Percentiles rank a stretch among this genome's conserved stretches.
These are phyloP conservation scores for Pseudonitzschia multistriata DNA, from an alignment of 108 stramenopile genomes.

Conservation along the genomic window DNA sequence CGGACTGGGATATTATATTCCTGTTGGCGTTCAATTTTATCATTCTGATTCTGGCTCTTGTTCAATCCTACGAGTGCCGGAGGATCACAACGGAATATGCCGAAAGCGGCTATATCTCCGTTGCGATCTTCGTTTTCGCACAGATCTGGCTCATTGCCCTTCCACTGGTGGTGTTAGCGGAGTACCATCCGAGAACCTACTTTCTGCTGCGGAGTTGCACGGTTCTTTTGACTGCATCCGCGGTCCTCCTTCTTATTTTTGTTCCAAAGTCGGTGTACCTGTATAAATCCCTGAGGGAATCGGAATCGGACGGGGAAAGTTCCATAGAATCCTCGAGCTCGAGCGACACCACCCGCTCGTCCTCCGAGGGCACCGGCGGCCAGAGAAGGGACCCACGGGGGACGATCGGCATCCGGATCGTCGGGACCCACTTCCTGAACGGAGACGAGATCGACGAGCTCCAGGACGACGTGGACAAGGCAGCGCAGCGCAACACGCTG, in stretches of 20 bases:
- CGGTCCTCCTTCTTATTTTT: conserved; percentile 46
- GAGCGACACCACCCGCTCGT: too few relatives aligned
- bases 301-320: not conserved
- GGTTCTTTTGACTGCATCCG: conserved; percentile 32
- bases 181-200: not conserved
- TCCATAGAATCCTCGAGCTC: not conserved
- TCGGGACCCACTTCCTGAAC: conserved; percentile 8
- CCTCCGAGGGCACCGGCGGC: not conserved
- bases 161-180: conserved; percentile 36
- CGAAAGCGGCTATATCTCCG: conserved; percentile 41
- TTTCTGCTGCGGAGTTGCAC: conserved; percentile 1
- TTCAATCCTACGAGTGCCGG: conserved; percentile 52
- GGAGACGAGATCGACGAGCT: conserved; percentile 23
- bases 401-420: conserved; percentile 29
- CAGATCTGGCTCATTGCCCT: conserved; percentile 45
- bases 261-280: conserved; percentile 45
- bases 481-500: conserved; percentile 17
- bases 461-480: conserved; percentile 14
- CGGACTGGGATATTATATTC: conserved; percentile 14
- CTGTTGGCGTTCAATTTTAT: conserved; percentile 31
- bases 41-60: conserved; percentile 28
- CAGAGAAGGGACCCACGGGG: conserved; percentile 9
- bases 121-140: conserved; percentile 29
- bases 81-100: conserved; percentile 45
- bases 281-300: conserved; percentile 5